Evolutionary conservation across 306 rosid genomes (phyloP).

Genomic region (Medicago truncatula): DNA sequence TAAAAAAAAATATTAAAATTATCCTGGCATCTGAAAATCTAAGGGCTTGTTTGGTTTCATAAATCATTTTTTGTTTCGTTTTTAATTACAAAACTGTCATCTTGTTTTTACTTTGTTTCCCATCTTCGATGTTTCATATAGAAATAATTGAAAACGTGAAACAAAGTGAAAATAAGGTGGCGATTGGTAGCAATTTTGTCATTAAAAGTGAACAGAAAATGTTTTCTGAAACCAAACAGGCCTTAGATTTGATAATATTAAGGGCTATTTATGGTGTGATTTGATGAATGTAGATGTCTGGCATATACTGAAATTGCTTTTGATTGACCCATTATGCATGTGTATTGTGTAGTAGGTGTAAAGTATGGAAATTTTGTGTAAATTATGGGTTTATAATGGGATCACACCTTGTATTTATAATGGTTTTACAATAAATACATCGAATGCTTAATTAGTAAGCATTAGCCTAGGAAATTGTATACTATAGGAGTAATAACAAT

Average conservation of each 20-base stretch:
- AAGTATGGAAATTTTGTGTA: too few relatives aligned
- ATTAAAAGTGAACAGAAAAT: neutral
- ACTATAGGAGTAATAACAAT: too few relatives aligned
- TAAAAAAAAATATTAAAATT: too few relatives aligned
- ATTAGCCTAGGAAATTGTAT: too few relatives aligned
- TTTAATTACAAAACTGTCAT: neutral
- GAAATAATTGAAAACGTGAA: neutral
- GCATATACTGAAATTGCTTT: conserved; percentile 2
- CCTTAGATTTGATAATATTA: conserved; percentile 3
- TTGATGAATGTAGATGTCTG: conserved; percentile 22
- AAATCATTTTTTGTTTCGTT: neutral
- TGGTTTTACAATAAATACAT: too few relatives aligned
- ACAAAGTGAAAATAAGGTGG: neutral
- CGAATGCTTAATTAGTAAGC: too few relatives aligned
- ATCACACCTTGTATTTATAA: too few relatives aligned
- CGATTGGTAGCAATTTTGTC: neutral
- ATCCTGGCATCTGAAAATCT: conserved; percentile 18
- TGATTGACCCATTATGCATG: conserved; percentile 7
- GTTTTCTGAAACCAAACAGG: neutral
- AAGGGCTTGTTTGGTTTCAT: neutral
- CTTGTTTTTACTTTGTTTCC: neutral
- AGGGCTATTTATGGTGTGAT: conserved; percentile 10
- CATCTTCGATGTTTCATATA: neutral
- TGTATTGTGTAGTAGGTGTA: neutral
- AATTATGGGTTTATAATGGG: too few relatives aligned